These are phyloP conservation scores for Graphilbum ipis-grandicollis DNA, from an alignment of 2,329 filamentous ascomycete genomes.

Conservation along the genomic window DNA sequence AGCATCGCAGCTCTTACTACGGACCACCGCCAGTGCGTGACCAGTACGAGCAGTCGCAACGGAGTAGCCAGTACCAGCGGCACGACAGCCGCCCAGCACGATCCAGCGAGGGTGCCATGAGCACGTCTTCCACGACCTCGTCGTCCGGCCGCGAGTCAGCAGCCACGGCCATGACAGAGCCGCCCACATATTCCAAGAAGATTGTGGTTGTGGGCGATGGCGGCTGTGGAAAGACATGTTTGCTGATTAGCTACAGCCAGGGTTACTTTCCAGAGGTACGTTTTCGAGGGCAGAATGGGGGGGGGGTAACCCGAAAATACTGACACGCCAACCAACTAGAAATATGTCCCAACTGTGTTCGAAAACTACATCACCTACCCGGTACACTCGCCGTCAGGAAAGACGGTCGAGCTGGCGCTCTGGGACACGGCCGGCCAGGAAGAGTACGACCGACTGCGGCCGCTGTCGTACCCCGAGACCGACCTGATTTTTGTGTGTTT, in stretches of 20 bases:
- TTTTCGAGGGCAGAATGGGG: no score
- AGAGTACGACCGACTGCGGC: slow-evolving; percentile 91
- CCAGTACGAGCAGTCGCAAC: slow-evolving; percentile 16
- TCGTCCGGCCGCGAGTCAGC: slow-evolving; percentile 62
- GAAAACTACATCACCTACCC: slow-evolving; percentile 99
- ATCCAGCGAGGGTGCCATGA: slow-evolving; percentile 83
- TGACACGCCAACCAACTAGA: no score
- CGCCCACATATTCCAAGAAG: slow-evolving; percentile 93
- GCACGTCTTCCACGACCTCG: slow-evolving; percentile 59
- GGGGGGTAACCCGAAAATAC: no score
- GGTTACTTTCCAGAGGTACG: slow-evolving; percentile 94
- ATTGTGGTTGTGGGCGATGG: slow-evolving; percentile 97
- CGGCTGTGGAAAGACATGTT: slow-evolving; percentile 94
- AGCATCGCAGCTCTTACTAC: slow-evolving; percentile 38
- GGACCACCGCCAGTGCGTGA: slow-evolving; percentile 20
- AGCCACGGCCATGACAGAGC: slow-evolving; percentile 74
- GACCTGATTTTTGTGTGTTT: slow-evolving; percentile 98
- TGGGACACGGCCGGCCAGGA: slow-evolving; percentile 99
- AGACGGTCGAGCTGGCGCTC: slow-evolving; percentile 87
- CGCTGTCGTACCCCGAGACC: slow-evolving; percentile 93
- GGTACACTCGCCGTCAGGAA: slow-evolving; percentile 70
- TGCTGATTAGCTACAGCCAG: slow-evolving; percentile 96
- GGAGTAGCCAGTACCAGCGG: slow-evolving; percentile 11
- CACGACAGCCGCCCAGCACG: slow-evolving; percentile 37
- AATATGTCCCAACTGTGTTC: slow-evolving; percentile 99